Base-by-base conservation (phyloP, 306 rosid species). In the Corylus avellana region DNA sequence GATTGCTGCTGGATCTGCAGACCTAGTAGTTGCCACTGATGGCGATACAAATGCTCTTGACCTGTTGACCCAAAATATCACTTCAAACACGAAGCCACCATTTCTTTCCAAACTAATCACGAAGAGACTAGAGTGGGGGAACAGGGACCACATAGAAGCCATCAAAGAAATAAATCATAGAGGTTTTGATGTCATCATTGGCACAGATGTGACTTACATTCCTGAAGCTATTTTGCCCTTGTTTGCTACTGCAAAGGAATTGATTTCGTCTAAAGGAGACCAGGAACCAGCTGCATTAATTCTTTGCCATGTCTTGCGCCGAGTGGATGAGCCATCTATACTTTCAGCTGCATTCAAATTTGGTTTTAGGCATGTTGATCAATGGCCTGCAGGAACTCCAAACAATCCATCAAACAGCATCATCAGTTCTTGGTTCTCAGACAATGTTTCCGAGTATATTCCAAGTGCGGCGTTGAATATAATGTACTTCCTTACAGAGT, bases 121-220 rank as follows among this genome's bases (percentile, higher is more conserved):
- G 5, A 86, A 78, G 81, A 84, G 22, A 77, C 81, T 95, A 39
- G 87, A 91, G 50, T 95, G 98, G 98, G 97, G 98, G 67, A 89
- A 89, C 73, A 76, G 54, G 78, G 88, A 84, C 55, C 89, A 95
- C 75, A 90, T 90, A 57, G 87, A 89, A 85, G 83, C 89, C 76
- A 84, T 90, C 83, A 91, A 82, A 88, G 82, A 86, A 82, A 58
- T 83, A 70, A 84, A 79, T 75, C 11, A 71, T 9, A 14, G 57
- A 81, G 94, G 98, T 56, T 95, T 90, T 78, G 92, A 95, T 81
- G 83, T 95, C 74, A 91, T 95, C 61, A 70, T 92, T 3, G 98
- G 98, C 76, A 91, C 98, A 2, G 98, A 93, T 42, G 97, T 95
- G 68, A 91, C 98, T 7, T 91, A 93, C 51, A n/a, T 89, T 75